phyloP scores from a whole-genome alignment of 192 early-diverging fungal genomes.

The Helicostylum pulchrum region DNA sequence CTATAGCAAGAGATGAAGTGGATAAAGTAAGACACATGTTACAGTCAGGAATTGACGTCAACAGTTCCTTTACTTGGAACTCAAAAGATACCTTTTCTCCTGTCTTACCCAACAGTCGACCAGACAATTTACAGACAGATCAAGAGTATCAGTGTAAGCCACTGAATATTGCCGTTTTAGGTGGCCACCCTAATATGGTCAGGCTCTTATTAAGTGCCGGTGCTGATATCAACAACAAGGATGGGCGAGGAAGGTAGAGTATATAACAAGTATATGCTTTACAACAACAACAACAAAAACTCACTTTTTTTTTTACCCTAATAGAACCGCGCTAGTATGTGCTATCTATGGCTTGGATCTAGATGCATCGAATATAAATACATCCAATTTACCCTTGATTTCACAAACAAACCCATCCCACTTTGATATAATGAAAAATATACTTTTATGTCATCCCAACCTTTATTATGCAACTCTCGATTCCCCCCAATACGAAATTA shows the following conservation, averaged over 20 bases:
- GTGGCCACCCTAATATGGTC: conserved; percentile 57
- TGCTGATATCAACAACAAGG: conserved; percentile 54
- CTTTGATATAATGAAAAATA: conserved; percentile 47
- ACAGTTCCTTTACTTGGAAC: conserved; percentile 42
- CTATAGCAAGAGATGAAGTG: conserved; percentile 41
- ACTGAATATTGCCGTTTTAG: conserved; percentile 56
- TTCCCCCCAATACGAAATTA: conserved; percentile 56
- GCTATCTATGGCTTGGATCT: conserved; percentile 57
- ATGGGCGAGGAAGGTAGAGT: conserved; percentile 60
- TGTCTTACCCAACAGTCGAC: conserved; percentile 32
- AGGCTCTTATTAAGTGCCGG: conserved; percentile 51
- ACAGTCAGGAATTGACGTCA: conserved; percentile 42
- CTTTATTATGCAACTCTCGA: conserved; percentile 48
- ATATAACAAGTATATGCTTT: not conserved
- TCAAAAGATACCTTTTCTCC: conserved; percentile 39
- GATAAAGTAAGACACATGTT: conserved; percentile 35
- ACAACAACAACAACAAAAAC: not conserved
- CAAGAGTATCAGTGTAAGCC: conserved; percentile 48
- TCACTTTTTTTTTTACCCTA: not conserved
- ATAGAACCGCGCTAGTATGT: conserved; percentile 60
- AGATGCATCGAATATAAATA: conserved; percentile 52
- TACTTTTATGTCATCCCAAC: conserved; percentile 49
- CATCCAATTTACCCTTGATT: conserved; percentile 50
- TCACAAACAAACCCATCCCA: conserved; percentile 52
- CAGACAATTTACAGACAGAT: conserved; percentile 32